Evolutionary conservation across 129 eudicot genomes (phyloP), one percentile per base, ranked within the genome.

Genomic region (Flaveria sonorensis): DNA sequence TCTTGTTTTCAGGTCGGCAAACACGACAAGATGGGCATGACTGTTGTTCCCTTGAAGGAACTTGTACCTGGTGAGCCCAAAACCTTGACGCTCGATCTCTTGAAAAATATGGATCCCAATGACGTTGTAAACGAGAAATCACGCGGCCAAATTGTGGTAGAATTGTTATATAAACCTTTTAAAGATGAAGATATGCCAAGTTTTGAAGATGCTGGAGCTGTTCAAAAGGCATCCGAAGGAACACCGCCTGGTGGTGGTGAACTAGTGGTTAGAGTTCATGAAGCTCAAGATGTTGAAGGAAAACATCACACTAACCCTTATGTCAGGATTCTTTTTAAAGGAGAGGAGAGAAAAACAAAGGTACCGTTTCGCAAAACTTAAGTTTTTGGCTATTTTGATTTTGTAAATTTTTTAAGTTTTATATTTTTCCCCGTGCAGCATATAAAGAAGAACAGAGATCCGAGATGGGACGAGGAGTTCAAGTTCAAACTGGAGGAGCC

Each of bases 221-320:
- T 87, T 20, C 86, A 77, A 30, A 86, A 87, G 84, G 97, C 97
- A 78, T 92, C 97, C 9, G 99, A 89, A 85, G 99, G 97, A 74
- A 93, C 97, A 3, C 97, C 99, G 5, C 74, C 82, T 6, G 96
- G 97, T 24, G 99, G 99, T 62, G 99, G 99, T 23, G 73, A 86
- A 67, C 90, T 94, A 70, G 92, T 89, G 60, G 87, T 94, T 80
- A 86, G 80, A 46, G 83, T 94, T 72, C 97, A 94, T 68, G 97
- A 87, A 86, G 99, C 93, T 83, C 92, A 88, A 83, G 99, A 94
- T 72, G 89, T 94, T 70, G 99, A 94, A 83, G 99, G 99, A 67
- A 94, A 94, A 78, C 93, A 94, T 78, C 99, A 94, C 82, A 89
- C 93, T 0, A 94, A 94, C 71, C 99, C 99, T 70, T 89, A 83